Conservation (phyloP, 2,329 filamentous ascomycete species). For the Clarireedia paspali region DNA sequence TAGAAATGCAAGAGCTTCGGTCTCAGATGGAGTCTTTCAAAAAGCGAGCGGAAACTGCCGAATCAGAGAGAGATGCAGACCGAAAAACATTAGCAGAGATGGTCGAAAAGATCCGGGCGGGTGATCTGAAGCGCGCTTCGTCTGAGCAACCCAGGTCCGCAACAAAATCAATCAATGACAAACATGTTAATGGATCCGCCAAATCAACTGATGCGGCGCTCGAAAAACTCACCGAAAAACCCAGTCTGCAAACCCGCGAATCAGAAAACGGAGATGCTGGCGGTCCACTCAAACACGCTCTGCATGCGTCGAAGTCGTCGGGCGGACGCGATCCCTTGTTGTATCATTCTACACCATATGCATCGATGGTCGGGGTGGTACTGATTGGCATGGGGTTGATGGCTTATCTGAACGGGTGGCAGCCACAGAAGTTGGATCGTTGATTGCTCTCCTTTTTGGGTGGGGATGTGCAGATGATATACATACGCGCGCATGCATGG, state of each 20-base stretch:
- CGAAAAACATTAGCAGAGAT: conserved; percentile 77
- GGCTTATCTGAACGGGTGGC: conserved; percentile 82
- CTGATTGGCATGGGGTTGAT: conserved; percentile 75
- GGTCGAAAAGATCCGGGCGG: conserved; percentile 71
- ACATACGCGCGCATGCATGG: too few species aligned
- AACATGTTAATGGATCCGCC: conserved; percentile 9
- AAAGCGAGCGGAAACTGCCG: conserved; percentile 69
- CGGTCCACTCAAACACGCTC: conserved; percentile 1
- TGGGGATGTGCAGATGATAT: too few species aligned
- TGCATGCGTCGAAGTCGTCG: conserved; percentile 22
- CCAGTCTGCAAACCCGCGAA: background rate
- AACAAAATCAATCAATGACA: background rate
- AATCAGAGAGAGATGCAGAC: conserved; percentile 64
- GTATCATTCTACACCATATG: conserved; percentile 60
- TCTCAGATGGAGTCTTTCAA: conserved; percentile 55
- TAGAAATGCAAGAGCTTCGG: conserved; percentile 24
- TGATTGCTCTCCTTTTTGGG: conserved; percentile 9
- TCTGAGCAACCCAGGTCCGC: conserved; percentile 18
- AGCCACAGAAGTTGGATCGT: conserved; percentile 33
- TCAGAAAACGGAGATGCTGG: conserved; percentile 15
- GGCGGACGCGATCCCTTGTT: conserved; percentile 39
- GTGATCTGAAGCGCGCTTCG: conserved; percentile 39
- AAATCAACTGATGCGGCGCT: conserved; percentile 7
- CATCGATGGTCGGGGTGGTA: conserved; percentile 76
- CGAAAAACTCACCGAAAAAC: conserved; percentile 14